Evolutionary conservation across 2,329 filamentous ascomycete species (phyloP).

Genomic region (Ambrosiella xylebori): DNA sequence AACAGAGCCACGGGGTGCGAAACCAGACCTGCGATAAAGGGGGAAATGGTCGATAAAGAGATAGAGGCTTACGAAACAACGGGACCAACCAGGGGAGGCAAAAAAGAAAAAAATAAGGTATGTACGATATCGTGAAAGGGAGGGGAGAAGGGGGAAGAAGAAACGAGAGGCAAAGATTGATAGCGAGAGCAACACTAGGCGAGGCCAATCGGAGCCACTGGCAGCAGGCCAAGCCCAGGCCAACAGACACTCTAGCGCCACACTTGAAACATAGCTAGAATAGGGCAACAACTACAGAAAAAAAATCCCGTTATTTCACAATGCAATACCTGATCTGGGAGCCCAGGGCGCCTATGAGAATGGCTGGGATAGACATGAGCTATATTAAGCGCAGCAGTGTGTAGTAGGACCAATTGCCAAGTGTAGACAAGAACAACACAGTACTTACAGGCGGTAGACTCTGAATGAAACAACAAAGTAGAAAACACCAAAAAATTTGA

Average conservation of each 20-base stretch:
- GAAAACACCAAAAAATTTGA: too few relatives aligned
- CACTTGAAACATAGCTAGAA: neutral
- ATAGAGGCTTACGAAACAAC: neutral
- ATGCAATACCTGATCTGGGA: neutral
- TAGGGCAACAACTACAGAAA: neutral
- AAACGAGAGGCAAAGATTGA: slow-evolving; percentile 3
- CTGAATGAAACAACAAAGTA: too few relatives aligned
- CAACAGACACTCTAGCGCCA: neutral
- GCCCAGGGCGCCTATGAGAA: too few relatives aligned
- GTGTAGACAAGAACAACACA: too few relatives aligned
- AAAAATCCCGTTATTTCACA: neutral
- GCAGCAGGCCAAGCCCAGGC: neutral
- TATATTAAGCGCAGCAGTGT: too few relatives aligned
- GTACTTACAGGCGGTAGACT: too few relatives aligned
- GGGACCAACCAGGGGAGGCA: neutral
- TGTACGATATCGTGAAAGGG: slow-evolving; percentile 1
- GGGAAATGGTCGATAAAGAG: neutral
- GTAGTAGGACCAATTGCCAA: too few relatives aligned
- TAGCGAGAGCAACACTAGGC: neutral
- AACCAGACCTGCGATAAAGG: slow-evolving; percentile 10
- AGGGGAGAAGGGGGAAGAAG: neutral
- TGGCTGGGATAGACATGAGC: too few relatives aligned
- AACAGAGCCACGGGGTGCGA: slow-evolving; percentile 6
- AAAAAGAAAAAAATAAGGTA: neutral
- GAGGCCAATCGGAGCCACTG: neutral